Evolutionary conservation across 169 alveolate species (phyloP).

Genomic region (Babesia bigemina): DNA sequence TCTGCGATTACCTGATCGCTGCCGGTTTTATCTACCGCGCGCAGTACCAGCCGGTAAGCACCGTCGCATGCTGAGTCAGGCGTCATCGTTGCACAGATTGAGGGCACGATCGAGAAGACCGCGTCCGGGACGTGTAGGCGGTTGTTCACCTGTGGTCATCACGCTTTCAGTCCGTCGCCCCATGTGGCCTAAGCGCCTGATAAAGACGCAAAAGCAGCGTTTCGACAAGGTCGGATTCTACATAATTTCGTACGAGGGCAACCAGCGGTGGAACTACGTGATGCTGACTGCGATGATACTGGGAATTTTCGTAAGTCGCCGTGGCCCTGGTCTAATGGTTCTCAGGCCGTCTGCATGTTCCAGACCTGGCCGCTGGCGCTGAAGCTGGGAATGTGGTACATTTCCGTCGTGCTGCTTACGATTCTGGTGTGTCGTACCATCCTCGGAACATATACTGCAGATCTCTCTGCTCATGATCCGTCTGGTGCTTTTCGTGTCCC

Average conservation of each 20-base stretch:
- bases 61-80: too few relatives aligned
- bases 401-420: conserved; percentile 80
- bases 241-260: conserved; percentile 82
- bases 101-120: conserved; percentile 73
- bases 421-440: conserved; percentile 57
- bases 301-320: conserved; percentile 74
- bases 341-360: conserved; percentile 81
- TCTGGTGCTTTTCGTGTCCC: conserved; percentile 69
- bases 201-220: conserved; percentile 78
- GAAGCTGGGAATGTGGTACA: conserved; percentile 83
- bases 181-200: conserved; percentile 84
- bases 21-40: conserved; percentile 78
- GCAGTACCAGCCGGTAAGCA: conserved; percentile 77
- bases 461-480: conserved; percentile 72
- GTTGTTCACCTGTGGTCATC: background rate
- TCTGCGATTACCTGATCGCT: conserved; percentile 68
- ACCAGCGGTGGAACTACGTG: conserved; percentile 74
- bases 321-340: too few relatives aligned
- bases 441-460: conserved; percentile 6
- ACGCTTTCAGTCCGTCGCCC: conserved; percentile 72
- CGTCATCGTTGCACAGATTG: conserved; percentile 31
- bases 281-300: conserved; percentile 74
- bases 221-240: conserved; percentile 83
- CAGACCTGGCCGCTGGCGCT: conserved; percentile 86
- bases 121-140: conserved; percentile 71